These are phyloP conservation scores for Hemileccinum rubropunctum DNA, from an alignment of 768 basidiomycete species.

Conservation along the genomic window DNA sequence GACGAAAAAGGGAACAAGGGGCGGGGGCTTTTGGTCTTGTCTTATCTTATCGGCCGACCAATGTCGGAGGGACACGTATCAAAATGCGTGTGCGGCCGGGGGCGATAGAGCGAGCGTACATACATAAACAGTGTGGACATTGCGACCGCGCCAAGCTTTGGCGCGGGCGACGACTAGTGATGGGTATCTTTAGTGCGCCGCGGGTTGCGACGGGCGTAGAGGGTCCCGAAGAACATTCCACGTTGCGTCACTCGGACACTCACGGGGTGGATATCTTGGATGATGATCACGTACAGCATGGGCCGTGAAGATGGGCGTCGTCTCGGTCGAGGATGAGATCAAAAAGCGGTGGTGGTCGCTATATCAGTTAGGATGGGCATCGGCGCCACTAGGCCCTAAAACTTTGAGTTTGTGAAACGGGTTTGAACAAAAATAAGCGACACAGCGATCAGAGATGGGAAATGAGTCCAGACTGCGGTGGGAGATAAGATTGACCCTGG, in stretches of 20 bases:
- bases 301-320: not conserved
- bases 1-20: constrained; percentile 15
- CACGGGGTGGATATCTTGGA: constrained; percentile 1
- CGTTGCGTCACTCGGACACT: constrained; percentile 9
- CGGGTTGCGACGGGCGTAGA: constrained; percentile 21
- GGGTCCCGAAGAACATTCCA: constrained; percentile 21
- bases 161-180: constrained; percentile 6
- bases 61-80: constrained; percentile 23
- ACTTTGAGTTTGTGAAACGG: constrained; percentile 9
- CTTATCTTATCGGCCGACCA: constrained; percentile 32
- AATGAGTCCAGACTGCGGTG: constrained; percentile 10
- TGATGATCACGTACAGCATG: constrained; percentile 23
- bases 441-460: constrained; percentile 11
- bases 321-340: constrained; percentile 6
- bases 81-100: constrained; percentile 9
- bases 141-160: constrained; percentile 9
- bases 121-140: constrained; percentile 10
- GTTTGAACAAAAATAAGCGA: not conserved
- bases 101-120: constrained; percentile 21
- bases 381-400: constrained; percentile 5
- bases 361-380: no score
- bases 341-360: not conserved
- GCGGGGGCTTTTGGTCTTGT: constrained; percentile 12
- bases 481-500: constrained; percentile 34
- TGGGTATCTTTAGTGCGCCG: constrained; percentile 8